Evolutionary conservation across 2,329 filamentous ascomycete species (phyloP), one percentile per base, ranked within the genome.

Genomic region (Ustulina deusta): DNA sequence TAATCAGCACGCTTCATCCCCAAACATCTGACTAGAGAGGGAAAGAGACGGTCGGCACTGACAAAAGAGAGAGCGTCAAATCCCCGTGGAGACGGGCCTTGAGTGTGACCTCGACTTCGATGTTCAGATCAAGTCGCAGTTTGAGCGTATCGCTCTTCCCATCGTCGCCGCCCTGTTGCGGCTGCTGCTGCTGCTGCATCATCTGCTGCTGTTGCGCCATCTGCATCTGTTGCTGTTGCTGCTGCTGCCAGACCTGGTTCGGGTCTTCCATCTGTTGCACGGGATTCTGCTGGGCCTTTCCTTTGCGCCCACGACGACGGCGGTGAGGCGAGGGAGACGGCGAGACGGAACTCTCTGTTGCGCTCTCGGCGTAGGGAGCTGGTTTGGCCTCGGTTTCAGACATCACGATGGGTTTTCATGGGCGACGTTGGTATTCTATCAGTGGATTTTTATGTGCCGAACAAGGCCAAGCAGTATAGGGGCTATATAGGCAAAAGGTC

Each of bases 1-100:
- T 54, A 46, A 27, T 66, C 51, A 66, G 67, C 46, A 61, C 17
- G 6, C 20, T 6, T 36, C n/a, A n/a, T n/a, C 32, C 34, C 6
- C n/a, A 15, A 44, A 51, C 17, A 2, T n/a, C 1, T 2, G 10
- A 46, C 38, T 10, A 36, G 1, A 29, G 17, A 3, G 17, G n/a
- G 7, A 48, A 42, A 25, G 32, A 44, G 25, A 15, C n/a, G 48
- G 27, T 13, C n/a, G 9, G 25, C 44, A 83, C 85, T 78, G 81
- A 87, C 85, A 87, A 79, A 72, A 96, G 84, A 71, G 89, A 90
- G 72, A 96, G 81, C 46, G 92, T 93, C 73, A 97, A 81, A 82
- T 97, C 93, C 76, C 93, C 93, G 74, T 94, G 90, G 73, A 96
- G 93, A 79, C 91, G 90, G n/a, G 93, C 93, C 84, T 95, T 96